Base-by-base conservation (phyloP, 2,329 filamentous ascomycete genomes). In the Cordyceps fumosorosea region DNA sequence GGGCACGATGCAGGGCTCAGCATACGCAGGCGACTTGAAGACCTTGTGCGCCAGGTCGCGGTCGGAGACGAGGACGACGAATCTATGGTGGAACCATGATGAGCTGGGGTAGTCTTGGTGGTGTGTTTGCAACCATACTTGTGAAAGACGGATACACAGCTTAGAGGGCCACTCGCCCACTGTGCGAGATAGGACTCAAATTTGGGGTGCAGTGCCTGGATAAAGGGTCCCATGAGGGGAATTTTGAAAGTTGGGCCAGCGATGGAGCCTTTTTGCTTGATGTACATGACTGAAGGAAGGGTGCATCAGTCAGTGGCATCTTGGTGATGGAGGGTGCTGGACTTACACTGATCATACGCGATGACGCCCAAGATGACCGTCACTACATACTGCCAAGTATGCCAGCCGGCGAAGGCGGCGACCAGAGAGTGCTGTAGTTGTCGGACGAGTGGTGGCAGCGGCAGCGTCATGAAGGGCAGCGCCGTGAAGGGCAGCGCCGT, bases 111-210 rank as follows among this genome's bases (percentile, higher is more conserved):
- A 12, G 20, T 32, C 29, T 45, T 24, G 48, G 3, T 5, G 5
- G 10, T 11, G n/a, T 42, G 5, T 16, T 37, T 32, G 42, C 44
- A 20, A 40, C 14, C 67, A 44, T 81, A 91, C 88, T 93, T 93
- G 81, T 93, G 90, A 73, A 93, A 93, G 65, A 93, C 86, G 1
- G 89, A 92, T 20, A 93, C 89, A 69, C 90, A 93, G 73, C 89
- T 92, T 63, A 93, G 78, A 22, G 87, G 83, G n/a, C 87, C 90
- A 63, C 88, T 91, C 16, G 84, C 81, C 89, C 89, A 93, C 78
- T 93, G 91, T 14, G 80, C 83, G 68, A 90, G 82, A 75, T 93
- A 93, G 53, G 83, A 78, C 24, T 84, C 82, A 72, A 93, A 93
- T 65, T 87, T 85, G 7, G 90, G 90, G 67, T 90, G 81, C 34